Evolutionary conservation across 148 eudicot species (phyloP).

Genomic region (Arctostaphylos glauca): DNA sequence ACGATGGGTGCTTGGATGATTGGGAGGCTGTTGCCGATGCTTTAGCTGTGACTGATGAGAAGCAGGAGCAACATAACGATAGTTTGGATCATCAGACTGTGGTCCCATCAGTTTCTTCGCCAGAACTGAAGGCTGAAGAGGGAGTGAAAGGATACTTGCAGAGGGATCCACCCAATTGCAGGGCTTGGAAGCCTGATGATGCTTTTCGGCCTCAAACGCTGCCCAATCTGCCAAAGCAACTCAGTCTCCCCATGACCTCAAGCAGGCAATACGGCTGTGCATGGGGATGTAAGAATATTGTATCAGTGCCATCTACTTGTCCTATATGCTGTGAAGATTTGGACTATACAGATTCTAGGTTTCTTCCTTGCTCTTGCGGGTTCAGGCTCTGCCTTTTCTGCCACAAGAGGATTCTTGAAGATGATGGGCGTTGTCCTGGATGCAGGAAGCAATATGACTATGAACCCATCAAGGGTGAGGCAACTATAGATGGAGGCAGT

Average conservation of each 20-base stretch:
- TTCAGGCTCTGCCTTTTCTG: conserved; percentile 94
- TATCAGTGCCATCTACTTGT: conserved; percentile 49
- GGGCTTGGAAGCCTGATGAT: conserved; percentile 90
- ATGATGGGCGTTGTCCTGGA: conserved; percentile 89
- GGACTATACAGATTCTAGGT: conserved; percentile 76
- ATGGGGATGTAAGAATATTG: conserved; percentile 45
- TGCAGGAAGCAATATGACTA: conserved; percentile 84
- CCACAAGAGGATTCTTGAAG: conserved; percentile 89
- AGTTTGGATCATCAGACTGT: conserved; percentile 19
- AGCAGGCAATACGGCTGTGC: conserved; percentile 43
- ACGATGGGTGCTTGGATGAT: conserved; percentile 83
- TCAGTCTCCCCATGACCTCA: conserved; percentile 58
- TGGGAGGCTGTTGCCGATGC: conserved; percentile 96
- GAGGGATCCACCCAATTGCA: conserved; percentile 26
- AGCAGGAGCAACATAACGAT: conserved; percentile 32
- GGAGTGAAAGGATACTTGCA: conserved; percentile 24
- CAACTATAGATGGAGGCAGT: conserved; percentile 47
- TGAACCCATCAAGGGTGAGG: conserved; percentile 48
- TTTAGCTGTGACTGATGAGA: conserved; percentile 46
- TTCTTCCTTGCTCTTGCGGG: conserved; percentile 85
- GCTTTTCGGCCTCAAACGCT: conserved; percentile 75
- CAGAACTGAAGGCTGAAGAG: conserved; percentile 23
- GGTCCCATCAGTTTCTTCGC: conserved; percentile 13
- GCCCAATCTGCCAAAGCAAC: conserved; percentile 75
- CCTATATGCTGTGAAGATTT: conserved; percentile 95